Evolutionary conservation across 306 rosid genomes (phyloP).

Genomic region (Vigna reflexopilosa): DNA sequence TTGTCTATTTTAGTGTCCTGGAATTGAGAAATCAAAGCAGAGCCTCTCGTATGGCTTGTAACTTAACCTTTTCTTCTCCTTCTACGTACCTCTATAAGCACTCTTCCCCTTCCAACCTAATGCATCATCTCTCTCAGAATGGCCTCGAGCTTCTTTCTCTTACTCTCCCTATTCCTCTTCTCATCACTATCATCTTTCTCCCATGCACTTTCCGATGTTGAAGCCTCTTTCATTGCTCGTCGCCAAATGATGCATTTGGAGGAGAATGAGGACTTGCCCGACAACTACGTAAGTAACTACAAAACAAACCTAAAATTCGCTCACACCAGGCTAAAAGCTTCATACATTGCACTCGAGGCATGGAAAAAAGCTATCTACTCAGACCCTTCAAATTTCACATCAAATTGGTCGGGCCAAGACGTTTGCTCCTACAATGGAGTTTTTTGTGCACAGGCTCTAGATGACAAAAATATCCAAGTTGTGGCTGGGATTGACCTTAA

Average conservation of each 20-base stretch:
- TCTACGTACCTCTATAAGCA: constrained; percentile 23
- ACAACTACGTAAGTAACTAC: constrained; percentile 29
- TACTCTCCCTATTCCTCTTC: constrained; percentile 29
- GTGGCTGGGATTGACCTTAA: constrained; percentile 87
- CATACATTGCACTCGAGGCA: constrained; percentile 79
- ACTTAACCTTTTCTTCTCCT: background rate
- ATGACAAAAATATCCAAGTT: constrained; percentile 53
- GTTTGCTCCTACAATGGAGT: constrained; percentile 80
- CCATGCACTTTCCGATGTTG: constrained; percentile 54
- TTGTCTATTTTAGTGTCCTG: constrained; percentile 39
- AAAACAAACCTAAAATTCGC: constrained; percentile 42
- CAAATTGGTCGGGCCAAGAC: constrained; percentile 69
- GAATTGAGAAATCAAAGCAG: constrained; percentile 46
- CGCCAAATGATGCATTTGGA: constrained; percentile 64
- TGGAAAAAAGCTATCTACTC: constrained; percentile 72
- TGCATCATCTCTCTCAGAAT: constrained; percentile 29
- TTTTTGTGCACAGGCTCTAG: constrained; percentile 63
- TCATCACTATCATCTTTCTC: constrained; percentile 13
- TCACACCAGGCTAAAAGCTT: constrained; percentile 52
- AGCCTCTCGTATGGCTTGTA: constrained; percentile 31
- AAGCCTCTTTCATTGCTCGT: constrained; percentile 56
- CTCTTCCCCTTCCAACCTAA: constrained; percentile 42
- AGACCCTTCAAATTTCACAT: constrained; percentile 64
- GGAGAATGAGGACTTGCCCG: constrained; percentile 55
- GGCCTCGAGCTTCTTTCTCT: constrained; percentile 43